phyloP scores from a whole-genome alignment of 148 eudicot genomes.

The Diospyros kaki region DNA sequence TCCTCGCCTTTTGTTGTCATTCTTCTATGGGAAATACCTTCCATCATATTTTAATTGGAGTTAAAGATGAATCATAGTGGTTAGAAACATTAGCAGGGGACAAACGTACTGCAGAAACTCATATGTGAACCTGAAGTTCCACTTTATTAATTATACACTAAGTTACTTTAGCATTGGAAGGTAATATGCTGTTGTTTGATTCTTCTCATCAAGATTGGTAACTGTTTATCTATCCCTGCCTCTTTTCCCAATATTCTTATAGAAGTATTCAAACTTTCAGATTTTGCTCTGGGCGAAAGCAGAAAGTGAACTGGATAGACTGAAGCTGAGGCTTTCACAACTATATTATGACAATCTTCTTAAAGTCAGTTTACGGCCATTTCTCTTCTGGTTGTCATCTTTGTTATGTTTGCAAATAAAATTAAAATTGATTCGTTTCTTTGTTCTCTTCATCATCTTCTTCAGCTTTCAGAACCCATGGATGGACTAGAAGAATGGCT shows the following conservation, averaged over 20 bases:
- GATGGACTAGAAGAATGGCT: constrained; percentile 90
- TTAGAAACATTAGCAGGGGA: background rate
- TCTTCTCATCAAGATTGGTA: background rate
- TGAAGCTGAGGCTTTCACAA: constrained; percentile 71
- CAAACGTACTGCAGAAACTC: background rate
- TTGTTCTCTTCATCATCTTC: constrained; percentile 7
- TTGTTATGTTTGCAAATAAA: background rate
- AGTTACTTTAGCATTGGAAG: background rate
- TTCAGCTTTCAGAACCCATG: constrained; percentile 74
- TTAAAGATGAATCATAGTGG: background rate
- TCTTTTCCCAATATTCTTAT: background rate
- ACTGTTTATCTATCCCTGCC: background rate
- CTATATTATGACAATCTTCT: constrained; percentile 70
- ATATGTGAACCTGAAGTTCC: constrained; percentile 1
- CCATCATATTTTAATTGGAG: background rate
- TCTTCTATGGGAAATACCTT: background rate
- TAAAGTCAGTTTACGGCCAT: constrained; percentile 34
- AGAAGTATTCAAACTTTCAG: constrained; percentile 31
- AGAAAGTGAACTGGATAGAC: constrained; percentile 46
- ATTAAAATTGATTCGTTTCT: background rate
- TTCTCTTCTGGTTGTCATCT: background rate
- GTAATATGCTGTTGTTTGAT: constrained; percentile 2
- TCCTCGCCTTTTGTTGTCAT: background rate
- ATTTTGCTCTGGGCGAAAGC: constrained; percentile 57
- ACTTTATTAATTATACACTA: background rate